phyloP scores from a whole-genome alignment of 2,329 filamentous ascomycete species.

The Dactylellina drechsleri region DNA sequence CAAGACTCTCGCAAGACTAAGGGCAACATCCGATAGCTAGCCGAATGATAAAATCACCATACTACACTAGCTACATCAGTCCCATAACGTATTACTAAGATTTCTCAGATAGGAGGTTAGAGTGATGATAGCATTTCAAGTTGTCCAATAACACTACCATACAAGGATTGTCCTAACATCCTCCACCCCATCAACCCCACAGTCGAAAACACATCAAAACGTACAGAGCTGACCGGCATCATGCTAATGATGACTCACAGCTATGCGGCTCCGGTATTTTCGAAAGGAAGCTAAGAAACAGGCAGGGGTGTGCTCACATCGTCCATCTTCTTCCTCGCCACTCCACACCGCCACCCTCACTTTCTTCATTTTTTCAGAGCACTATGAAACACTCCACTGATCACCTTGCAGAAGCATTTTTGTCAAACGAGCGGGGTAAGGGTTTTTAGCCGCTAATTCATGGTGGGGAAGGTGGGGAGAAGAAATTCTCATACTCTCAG shows the following conservation, averaged over 20 bases:
- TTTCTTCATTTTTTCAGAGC: conserved; percentile 25
- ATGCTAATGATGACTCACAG: conserved; percentile 19
- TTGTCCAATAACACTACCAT: conserved; percentile 29
- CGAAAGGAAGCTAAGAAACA: conserved; percentile 18
- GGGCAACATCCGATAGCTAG: too few species aligned
- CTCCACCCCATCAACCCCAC: conserved; percentile 17
- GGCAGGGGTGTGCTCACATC: conserved; percentile 24
- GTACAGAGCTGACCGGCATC: background rate
- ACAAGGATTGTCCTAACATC: conserved; percentile 21
- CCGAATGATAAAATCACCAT: too few species aligned
- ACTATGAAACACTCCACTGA: conserved; percentile 40
- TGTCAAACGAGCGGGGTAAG: background rate
- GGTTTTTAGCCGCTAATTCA: conserved; percentile 3
- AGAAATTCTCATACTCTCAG: conserved; percentile 41
- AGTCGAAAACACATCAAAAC: background rate
- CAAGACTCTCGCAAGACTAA: too few species aligned
- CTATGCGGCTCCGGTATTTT: conserved; percentile 8
- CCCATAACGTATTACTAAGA: background rate
- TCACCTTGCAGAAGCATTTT: conserved; percentile 16
- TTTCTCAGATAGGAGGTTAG: conserved; percentile 10
- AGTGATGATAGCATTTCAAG: conserved; percentile 37
- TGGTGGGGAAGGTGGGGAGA: conserved; percentile 1
- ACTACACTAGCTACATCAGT: too few species aligned
- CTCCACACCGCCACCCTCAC: conserved; percentile 10
- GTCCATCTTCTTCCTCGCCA: conserved; percentile 10